Base-by-base conservation (phyloP, 2,329 filamentous ascomycete genomes). In the Aspergillus unguis region DNA sequence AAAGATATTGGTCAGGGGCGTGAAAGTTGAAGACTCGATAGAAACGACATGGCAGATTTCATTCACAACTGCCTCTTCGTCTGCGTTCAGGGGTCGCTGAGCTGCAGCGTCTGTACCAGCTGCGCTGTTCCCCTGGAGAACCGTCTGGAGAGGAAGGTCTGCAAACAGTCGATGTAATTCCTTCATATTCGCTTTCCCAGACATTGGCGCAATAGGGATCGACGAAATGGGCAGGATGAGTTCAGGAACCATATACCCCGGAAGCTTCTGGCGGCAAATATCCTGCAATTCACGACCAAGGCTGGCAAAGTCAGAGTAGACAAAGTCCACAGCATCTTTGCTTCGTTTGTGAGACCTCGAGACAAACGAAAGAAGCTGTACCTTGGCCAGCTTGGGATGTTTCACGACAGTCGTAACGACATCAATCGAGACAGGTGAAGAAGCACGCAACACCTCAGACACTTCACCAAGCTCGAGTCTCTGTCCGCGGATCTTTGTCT, bases 401-500 rank as follows among this genome's bases (percentile, higher is more conserved):
- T 67, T 62, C 8, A 55, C 60, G 38, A 70, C 60, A 8, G 66
- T 63, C 5, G 66, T 64, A 5, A 63, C 62, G 6, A 68, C 65
- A 29, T 67, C 62, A 7, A 65, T 54, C 0, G 42, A 43, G n/a
- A 58, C 35, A 1, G 46, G 35, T 1, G 60, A 62, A 7, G 62
- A 61, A 1, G 61, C 55, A 37, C 64, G 58, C n/a, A 71, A 53
- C 2, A 66, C 62, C 48, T 69, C 67, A 1, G 61, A 64, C 45
- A 95, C 86, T 65, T 95, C 90, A 1, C 82, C 82, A 8, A 91
- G 80, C 66, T 95, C 90, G 27, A 95, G 84, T 48, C 90, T 78
- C 61, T 92, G 87, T 0, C 91, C 91, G 36, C 89, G 82, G 10
- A 95, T 80, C 67, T 95, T 95, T 51, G 95, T 79, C 67, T 95